Conservation (phyloP, 345 rosid genomes). For the Citrus unshiu region DNA sequence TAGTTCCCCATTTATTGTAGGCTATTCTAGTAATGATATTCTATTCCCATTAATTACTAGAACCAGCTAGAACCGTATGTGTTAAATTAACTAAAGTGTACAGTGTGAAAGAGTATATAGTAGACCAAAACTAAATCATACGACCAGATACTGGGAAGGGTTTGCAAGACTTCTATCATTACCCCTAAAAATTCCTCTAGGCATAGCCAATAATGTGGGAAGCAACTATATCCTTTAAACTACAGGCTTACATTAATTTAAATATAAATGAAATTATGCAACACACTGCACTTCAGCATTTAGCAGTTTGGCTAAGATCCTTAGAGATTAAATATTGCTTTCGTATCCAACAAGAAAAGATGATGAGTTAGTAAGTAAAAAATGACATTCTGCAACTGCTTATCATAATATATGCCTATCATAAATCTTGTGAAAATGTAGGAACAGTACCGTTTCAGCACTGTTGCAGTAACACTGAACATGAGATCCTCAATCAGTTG, state of each 20-base stretch:
- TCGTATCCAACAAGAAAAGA: neutral
- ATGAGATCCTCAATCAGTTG: neutral
- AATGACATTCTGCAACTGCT: neutral
- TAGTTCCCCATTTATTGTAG: neutral
- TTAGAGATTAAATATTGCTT: neutral
- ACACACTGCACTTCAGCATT: too few relatives aligned
- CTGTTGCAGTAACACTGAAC: neutral
- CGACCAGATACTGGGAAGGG: neutral
- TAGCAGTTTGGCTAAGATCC: neutral
- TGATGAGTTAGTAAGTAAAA: neutral
- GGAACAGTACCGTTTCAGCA: neutral
- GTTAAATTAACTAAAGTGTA: neutral
- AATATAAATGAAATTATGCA: too few relatives aligned
- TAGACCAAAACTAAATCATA: neutral
- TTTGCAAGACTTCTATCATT: neutral
- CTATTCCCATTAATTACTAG: neutral
- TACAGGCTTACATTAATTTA: neutral
- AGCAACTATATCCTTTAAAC: neutral
- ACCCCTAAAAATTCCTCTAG: neutral
- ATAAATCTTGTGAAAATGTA: neutral
- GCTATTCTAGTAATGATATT: too few relatives aligned
- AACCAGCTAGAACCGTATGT: neutral
- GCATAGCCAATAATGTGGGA: neutral
- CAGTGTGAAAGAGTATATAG: neutral
- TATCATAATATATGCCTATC: neutral